Evolutionary conservation across 139 green algal species (phyloP), one percentile per base, ranked within the genome.

Genomic region (Chlamydomonas sphaeroides): DNA sequence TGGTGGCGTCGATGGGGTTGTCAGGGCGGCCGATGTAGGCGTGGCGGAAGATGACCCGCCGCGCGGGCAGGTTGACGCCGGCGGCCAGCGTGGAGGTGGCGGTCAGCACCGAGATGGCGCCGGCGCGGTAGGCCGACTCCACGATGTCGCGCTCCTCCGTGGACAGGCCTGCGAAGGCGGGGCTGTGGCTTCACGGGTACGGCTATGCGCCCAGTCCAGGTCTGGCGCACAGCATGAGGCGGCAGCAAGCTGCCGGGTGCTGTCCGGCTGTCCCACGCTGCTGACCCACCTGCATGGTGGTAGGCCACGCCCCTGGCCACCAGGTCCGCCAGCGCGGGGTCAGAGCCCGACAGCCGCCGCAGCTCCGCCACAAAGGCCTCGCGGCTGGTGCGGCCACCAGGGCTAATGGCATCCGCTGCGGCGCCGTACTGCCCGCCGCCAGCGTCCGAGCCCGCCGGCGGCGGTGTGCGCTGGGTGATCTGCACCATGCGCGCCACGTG

Each of bases 81-180:
- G 95, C 93, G 45, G 96, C 97, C 61, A 99, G 85, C 0, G 97
- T 99, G 74, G 95, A 97, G 7, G 97, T 99, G 33, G 95, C 95
- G 68, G 85, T 92, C 62, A 99, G 87, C 68, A 99, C 95, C 0
- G 86, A 92, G 23, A 99, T 82, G 5, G 89, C 88, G 17, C 96
- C 97, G 2, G 39, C 77, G 30, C 86, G 78, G 85, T 92, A 99
- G 4, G 85, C 94, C 1, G 23, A 17, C 88, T 99, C 97, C 68
- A 99, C 92, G 5, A 97, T 42, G 53, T 91, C 72, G 0, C 90
- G 78, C 86, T 95, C 92, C 67, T 95, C 92, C 4, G 33, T 77
- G 38, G 84, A 87, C 70, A 97, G 83, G 15, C 88, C 94, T 90
- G n/a, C n/a, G n/a, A n/a, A n/a, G n/a, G n/a, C n/a, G n/a, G n/a